Percentiles rank a stretch among this genome's conserved stretches.
Evolutionary conservation across 768 basidiomycete species (phyloP).

Genomic region (Pleurotus salmoneostramineus): DNA sequence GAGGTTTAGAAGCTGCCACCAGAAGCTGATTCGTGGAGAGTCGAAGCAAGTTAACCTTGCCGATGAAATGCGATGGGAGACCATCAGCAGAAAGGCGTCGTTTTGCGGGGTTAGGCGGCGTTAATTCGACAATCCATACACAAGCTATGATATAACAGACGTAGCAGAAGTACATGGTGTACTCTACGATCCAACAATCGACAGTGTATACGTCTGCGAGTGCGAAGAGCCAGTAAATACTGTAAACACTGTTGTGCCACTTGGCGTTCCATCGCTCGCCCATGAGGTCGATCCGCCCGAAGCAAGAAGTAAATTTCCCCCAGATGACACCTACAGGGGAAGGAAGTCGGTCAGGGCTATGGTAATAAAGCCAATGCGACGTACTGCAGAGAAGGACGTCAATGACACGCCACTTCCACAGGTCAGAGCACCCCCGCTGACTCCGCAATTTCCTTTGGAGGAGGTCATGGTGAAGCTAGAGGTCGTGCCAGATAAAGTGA

Average conservation of each 20-base stretch:
- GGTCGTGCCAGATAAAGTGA: slow-evolving; percentile 41
- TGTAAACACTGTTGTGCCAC: slow-evolving; percentile 38
- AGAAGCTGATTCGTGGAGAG: slow-evolving; percentile 1
- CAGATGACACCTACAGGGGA: slow-evolving; percentile 37
- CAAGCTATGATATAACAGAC: background rate
- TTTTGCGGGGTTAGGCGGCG: slow-evolving; percentile 16
- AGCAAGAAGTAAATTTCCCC: slow-evolving; percentile 42
- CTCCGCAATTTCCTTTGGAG: slow-evolving; percentile 55
- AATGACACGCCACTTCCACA: slow-evolving; percentile 49
- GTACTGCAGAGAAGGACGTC: slow-evolving; percentile 49
- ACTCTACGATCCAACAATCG: slow-evolving; percentile 30
- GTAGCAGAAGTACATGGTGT: background rate
- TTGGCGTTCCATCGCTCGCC: slow-evolving; percentile 47
- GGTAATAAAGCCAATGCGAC: slow-evolving; percentile 15
- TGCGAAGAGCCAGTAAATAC: slow-evolving; percentile 33
- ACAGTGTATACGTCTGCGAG: slow-evolving; percentile 31
- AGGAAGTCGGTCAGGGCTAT: background rate
- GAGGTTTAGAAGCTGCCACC: background rate
- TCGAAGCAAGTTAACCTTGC: background rate
- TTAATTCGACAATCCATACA: slow-evolving; percentile 4
- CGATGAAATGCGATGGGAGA: background rate
- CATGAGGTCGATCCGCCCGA: slow-evolving; percentile 46
- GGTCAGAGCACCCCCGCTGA: slow-evolving; percentile 38
- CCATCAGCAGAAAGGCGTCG: background rate
- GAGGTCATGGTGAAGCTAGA: slow-evolving; percentile 55